Conservation (phyloP, 257 asterid species). For the Fraxinus pennsylvanica region DNA sequence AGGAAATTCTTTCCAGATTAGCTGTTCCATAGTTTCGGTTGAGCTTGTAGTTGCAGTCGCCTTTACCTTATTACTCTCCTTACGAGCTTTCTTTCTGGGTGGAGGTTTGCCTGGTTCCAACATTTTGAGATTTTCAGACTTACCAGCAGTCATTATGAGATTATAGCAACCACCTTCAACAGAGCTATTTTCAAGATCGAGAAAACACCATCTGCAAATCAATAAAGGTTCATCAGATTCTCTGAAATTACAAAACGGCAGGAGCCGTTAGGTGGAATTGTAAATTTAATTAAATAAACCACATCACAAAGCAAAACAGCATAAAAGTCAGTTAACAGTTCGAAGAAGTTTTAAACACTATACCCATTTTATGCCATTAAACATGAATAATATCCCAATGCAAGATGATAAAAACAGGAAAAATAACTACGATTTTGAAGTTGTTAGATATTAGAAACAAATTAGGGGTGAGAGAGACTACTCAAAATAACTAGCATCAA, state of each 20-base stretch:
- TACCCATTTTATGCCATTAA: neutral
- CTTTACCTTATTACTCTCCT: conserved; percentile 59
- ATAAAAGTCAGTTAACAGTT: conserved; percentile 11
- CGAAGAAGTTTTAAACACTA: neutral
- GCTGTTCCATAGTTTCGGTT: conserved; percentile 57
- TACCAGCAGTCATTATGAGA: conserved; percentile 74
- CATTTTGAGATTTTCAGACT: conserved; percentile 77
- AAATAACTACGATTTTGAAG: neutral
- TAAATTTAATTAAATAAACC: neutral
- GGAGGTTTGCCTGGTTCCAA: conserved; percentile 88
- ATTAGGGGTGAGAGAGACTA: neutral
- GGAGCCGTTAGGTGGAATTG: neutral
- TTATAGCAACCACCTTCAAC: conserved; percentile 57
- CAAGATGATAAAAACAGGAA: neutral
- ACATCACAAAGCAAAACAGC: conserved; percentile 4
- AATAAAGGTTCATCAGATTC: conserved; percentile 12
- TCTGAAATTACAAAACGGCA: conserved; percentile 11
- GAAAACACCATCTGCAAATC: conserved; percentile 61
- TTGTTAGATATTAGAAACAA: neutral
- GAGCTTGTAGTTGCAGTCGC: conserved; percentile 38
- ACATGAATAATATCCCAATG: neutral
- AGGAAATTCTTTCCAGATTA: conserved; percentile 91
- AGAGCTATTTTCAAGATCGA: conserved; percentile 54
- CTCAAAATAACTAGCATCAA: neutral
- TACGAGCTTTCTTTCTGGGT: conserved; percentile 70